Evolutionary conservation across 495 filamentous ascomycete species (phyloP).

Genomic region (Daldinia loculata): DNA sequence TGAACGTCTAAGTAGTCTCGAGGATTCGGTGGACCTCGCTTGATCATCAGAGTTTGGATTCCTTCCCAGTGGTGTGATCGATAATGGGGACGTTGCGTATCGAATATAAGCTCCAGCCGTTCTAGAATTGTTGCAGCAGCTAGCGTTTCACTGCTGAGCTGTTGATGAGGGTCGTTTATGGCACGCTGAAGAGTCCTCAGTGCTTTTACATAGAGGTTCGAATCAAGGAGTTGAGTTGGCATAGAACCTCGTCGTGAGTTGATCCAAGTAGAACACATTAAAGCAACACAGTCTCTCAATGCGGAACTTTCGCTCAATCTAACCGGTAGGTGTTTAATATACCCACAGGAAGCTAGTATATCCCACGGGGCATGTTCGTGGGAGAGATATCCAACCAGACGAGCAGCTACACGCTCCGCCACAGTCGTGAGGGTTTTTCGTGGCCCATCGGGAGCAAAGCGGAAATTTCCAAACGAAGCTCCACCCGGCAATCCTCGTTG

Average conservation of each 20-base stretch:
- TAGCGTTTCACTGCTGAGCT: conserved; percentile 24
- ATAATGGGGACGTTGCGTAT: conserved; percentile 10
- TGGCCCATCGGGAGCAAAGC: conserved; percentile 18
- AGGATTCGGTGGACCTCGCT: conserved; percentile 17
- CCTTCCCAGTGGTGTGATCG: conserved; percentile 10
- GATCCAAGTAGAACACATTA: conserved; percentile 30
- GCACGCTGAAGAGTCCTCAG: conserved; percentile 30
- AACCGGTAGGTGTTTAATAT: conserved; percentile 22
- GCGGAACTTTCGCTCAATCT: conserved; percentile 33
- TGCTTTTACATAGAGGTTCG: conserved; percentile 28
- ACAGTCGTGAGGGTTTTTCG: conserved; percentile 23
- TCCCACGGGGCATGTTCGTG: conserved; percentile 30
- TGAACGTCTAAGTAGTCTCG: conserved; percentile 27
- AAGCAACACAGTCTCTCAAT: conserved; percentile 26
- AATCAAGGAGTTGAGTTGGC: conserved; percentile 12
- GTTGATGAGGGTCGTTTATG: conserved; percentile 1
- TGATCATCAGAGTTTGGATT: conserved; percentile 17
- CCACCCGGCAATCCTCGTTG: conserved; percentile 16
- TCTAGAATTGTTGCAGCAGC: conserved; percentile 24
- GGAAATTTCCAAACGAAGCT: conserved; percentile 27
- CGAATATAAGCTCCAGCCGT: conserved; percentile 23
- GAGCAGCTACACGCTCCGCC: conserved; percentile 30
- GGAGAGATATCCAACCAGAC: conserved; percentile 21
- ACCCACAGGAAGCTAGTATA: conserved; percentile 6
- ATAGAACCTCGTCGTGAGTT: conserved; percentile 18